Evolutionary conservation across 2,329 filamentous ascomycete species (phyloP).

Genomic region (Mollisia scopiformis): DNA sequence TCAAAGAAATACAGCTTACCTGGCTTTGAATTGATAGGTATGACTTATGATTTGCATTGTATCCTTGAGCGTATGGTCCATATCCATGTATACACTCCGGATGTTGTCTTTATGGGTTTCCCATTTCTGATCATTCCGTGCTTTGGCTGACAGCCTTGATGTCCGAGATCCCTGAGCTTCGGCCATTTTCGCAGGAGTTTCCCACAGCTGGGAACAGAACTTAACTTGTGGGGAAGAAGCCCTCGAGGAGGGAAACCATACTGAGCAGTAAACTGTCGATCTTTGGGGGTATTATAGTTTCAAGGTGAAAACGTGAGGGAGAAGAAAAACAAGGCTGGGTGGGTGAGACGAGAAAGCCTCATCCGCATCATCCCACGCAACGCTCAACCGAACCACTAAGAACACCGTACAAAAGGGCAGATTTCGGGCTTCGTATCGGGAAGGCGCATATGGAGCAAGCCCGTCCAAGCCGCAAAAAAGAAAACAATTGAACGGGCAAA

Average conservation of each 20-base stretch:
- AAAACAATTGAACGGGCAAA: neutral
- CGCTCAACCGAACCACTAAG: too few relatives aligned
- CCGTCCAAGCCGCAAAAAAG: neutral
- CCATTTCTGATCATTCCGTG: slow-evolving; percentile 13
- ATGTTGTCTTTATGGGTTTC: slow-evolving; percentile 3
- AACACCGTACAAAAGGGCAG: too few relatives aligned
- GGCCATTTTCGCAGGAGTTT: neutral
- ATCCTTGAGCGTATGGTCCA: neutral
- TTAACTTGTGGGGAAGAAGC: too few relatives aligned
- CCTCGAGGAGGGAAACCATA: too few relatives aligned
- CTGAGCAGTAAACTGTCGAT: too few relatives aligned
- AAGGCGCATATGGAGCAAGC: neutral
- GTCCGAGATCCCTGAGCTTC: neutral
- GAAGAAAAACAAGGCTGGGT: too few relatives aligned
- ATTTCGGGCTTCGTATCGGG: neutral
- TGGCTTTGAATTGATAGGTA: slow-evolving; percentile 3
- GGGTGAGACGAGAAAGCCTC: too few relatives aligned
- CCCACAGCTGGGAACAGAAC: neutral
- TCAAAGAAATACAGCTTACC: neutral
- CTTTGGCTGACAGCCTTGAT: neutral
- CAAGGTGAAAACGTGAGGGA: too few relatives aligned
- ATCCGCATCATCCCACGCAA: too few relatives aligned
- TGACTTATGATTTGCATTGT: neutral
- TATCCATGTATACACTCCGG: neutral
- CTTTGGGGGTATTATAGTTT: too few relatives aligned